phyloP scores from a whole-genome alignment of 2,329 filamentous ascomycete species.

The Rhinocladiella mackenziei region DNA sequence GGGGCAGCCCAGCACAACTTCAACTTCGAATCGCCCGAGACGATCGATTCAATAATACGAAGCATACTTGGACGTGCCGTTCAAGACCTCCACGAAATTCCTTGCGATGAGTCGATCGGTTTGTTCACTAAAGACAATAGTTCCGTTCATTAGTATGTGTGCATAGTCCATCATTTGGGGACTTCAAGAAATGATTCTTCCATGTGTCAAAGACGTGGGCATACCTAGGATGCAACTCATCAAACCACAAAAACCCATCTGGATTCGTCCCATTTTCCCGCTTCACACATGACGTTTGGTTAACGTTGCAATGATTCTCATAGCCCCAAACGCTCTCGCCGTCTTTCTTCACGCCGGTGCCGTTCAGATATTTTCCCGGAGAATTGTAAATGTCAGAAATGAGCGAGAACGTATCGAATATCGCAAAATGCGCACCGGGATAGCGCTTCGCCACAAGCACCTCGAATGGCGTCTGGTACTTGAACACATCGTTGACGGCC shows the following conservation, averaged over 20 bases:
- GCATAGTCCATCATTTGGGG: neutral
- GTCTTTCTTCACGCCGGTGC: slow-evolving; percentile 57
- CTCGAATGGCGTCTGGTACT: slow-evolving; percentile 50
- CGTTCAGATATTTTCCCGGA: slow-evolving; percentile 59
- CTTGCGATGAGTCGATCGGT: slow-evolving; percentile 56
- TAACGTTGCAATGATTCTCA: slow-evolving; percentile 52
- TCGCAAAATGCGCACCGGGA: slow-evolving; percentile 56
- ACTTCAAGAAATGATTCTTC: neutral
- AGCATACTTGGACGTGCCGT: slow-evolving; percentile 40
- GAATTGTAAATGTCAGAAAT: slow-evolving; percentile 51
- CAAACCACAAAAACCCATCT: slow-evolving; percentile 26
- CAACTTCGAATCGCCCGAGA: too few species aligned
- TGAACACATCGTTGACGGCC: slow-evolving; percentile 50
- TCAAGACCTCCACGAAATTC: slow-evolving; percentile 54
- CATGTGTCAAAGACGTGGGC: too few species aligned
- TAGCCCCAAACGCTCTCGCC: slow-evolving; percentile 61
- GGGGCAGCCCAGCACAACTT: too few species aligned
- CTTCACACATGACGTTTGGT: slow-evolving; percentile 37
- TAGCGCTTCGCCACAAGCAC: slow-evolving; percentile 42
- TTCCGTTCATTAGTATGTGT: too few species aligned
- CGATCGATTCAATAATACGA: slow-evolving; percentile 26
- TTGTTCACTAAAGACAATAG: slow-evolving; percentile 52
- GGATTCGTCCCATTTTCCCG: slow-evolving; percentile 16
- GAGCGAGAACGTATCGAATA: slow-evolving; percentile 62
- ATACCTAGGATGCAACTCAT: slow-evolving; percentile 68